A percentile compares a stretch with the other conserved stretches of the same genome.
Conservation (phyloP, 176 grass and related monocot species). For the Hordeum vulgare region DNA sequence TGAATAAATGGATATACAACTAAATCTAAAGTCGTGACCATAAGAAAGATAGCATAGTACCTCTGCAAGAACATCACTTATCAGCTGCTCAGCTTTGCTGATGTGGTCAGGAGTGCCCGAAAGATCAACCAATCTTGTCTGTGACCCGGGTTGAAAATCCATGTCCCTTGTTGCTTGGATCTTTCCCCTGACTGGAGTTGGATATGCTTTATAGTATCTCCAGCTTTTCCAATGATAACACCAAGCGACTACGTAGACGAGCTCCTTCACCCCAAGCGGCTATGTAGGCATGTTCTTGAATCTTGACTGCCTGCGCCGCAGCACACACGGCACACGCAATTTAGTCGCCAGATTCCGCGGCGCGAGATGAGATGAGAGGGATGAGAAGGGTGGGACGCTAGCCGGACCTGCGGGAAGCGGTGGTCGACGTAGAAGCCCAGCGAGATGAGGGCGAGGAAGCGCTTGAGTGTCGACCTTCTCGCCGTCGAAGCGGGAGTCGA, state of each 20-base stretch:
- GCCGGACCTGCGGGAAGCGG: no score
- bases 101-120: constrained; percentile 80
- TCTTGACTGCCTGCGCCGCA: no score
- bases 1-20: background rate
- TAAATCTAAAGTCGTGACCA: background rate
- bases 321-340: no score
- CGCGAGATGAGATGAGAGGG: no score
- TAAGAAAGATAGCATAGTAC: constrained; percentile 33
- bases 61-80: constrained; percentile 76
- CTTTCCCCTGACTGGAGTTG: constrained; percentile 78
- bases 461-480: no score
- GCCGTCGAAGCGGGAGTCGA: no score
- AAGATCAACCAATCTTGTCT: constrained; percentile 68
- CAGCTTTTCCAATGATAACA: constrained; percentile 86
- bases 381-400: no score
- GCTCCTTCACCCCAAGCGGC: no score
- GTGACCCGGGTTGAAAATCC: constrained; percentile 65
- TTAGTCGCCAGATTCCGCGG: no score
- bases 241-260: constrained; percentile 40
- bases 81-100: constrained; percentile 76
- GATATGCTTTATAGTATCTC: constrained; percentile 82
- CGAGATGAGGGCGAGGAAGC: no score
- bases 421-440: no score
- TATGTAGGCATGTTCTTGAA: no score
- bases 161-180: constrained; percentile 90